Evolutionary conservation across 1,284 basidiomycete species (phyloP), one percentile per base, ranked within the genome.

Genomic region (Tetrapyrgos nigripes): DNA sequence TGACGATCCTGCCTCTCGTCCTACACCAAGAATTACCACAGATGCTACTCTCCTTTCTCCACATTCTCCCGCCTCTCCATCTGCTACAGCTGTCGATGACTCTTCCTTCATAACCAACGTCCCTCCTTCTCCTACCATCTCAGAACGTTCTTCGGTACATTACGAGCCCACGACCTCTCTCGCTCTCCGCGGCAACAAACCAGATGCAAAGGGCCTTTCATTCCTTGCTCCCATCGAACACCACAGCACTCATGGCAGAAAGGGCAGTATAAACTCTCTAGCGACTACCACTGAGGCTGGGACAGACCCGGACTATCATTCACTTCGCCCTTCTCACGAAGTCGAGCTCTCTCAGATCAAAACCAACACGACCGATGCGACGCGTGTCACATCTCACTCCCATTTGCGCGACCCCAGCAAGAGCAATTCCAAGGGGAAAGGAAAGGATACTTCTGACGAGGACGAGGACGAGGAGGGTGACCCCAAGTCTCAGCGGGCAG

Each of bases 141-240:
- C 91, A 0, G 82, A 80, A 1, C 79, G 77, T 33, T 89, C 87
- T 2, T 84, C 83, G 0, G 79, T 83, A 0, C 83, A 84, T 44
- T 90, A 87, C 61, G 76, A 80, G 0, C 85, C 83, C 2, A 61
- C 33, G 27, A 78, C 88, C 4, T 70, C 61, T 21, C 69, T 88
- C 4, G 83, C 83, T 1, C 71, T 94, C 45, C 82, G 93, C 31
- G 83, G 89, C 50, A 94, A 93, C 70, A 79, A 84, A 50, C 92
- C 91, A 0, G 84, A 89, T 13, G 81, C 83, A 19, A 77, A 75
- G 24, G 79, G 75, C 2, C 77, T 91, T 4, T 70, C 79, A 17
- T 74, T 91, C 13, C 79, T 91, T 27, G 78, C 77, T 33, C 81
- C 86, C 2, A 68, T 71, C 35, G 66, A 69, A 31, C 48, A 35